These are phyloP conservation scores for Colletotrichum euphorbiae DNA, from an alignment of 2,329 filamentous ascomycete genomes.

Conservation along the genomic window DNA sequence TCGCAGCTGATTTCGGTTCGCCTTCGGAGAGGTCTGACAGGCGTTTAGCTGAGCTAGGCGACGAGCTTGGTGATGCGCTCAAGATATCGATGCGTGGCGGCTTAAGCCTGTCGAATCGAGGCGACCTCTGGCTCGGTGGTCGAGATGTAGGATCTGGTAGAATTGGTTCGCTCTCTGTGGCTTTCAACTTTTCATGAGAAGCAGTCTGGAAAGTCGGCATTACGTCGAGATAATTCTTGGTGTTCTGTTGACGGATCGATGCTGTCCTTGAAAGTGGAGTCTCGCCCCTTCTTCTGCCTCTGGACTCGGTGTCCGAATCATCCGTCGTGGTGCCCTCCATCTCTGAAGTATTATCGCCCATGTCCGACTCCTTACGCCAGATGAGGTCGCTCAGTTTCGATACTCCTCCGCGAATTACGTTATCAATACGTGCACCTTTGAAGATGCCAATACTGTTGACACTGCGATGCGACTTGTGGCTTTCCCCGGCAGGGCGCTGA, in stretches of 20 bases:
- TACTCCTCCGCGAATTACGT: conserved; percentile 71
- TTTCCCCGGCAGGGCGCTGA: conserved; percentile 56
- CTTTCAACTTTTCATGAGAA: conserved; percentile 37
- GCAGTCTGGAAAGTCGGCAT: conserved; percentile 63
- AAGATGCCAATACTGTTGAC: conserved; percentile 75
- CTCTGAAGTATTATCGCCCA: conserved; percentile 44
- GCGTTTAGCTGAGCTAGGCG: conserved; percentile 45
- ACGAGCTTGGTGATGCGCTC: conserved; percentile 53
- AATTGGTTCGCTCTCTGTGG: conserved; percentile 18
- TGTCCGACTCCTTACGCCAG: conserved; percentile 63
- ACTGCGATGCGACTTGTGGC: conserved; percentile 60
- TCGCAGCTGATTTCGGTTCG: conserved; percentile 50
- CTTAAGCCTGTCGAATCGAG: conserved; percentile 61
- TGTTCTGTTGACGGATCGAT: conserved; percentile 45
- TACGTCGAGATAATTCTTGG: conserved; percentile 62
- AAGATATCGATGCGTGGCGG: conserved; percentile 62
- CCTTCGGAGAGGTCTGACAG: conserved; percentile 54
- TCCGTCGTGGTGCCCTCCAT: conserved; percentile 58
- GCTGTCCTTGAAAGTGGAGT: conserved; percentile 40
- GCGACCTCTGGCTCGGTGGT: conserved; percentile 54
- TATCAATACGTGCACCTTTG: conserved; percentile 80
- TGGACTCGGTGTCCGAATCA: conserved; percentile 61
- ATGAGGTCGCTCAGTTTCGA: conserved; percentile 68
- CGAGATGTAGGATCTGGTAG: conserved; percentile 10
- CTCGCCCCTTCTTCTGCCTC: conserved; percentile 53